Evolutionary conservation across 192 early-diverging fungal species (phyloP), one percentile per base, ranked within the genome.

Genomic region (Paraglomus brasilianum): DNA sequence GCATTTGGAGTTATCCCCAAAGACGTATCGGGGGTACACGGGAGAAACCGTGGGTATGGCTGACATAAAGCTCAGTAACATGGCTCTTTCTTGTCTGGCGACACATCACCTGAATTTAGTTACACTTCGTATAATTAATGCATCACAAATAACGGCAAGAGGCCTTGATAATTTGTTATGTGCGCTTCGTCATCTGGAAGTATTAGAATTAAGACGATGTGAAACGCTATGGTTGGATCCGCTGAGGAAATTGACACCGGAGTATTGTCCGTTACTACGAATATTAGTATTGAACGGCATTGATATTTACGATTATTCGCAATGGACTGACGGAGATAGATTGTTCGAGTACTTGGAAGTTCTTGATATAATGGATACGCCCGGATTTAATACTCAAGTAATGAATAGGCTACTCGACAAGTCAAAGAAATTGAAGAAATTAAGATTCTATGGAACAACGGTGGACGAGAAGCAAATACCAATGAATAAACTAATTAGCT

Each of bases 141-240:
- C 60, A 46, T 62, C 43, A 22, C 42, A 40, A 24, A 62, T 62
- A 8, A 62, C 19, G 43, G 60, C 60, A 36, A 21, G 46, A 62
- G 60, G 60, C 10, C 11, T 62, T 22, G 60, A 62, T 62, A 44
- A 8, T 30, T 22, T 62, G 38, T 44, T 62, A 11, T 62, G 42
- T 21, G n/a, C n/a, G 30, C 42, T 62, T 17, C 40, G 36, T 21
- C 46, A 30, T 62, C n/a, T 62, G 21, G 60, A 62, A 45, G 14
- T 44, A 13, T 62, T 62, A 11, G 60, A 62, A 62, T 62, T 62
- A 11, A 62, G 60, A 24, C 36, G 56, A 58, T 62, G 60, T 40
- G n/a, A 44, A 10, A 24, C 42, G 14, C 19, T 30, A n/a, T 40
- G 46, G 15, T 42, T 62, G 15, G 60, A 62, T 13, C 60, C 41